These are phyloP conservation scores for Takakia lepidozioides DNA, from an alignment of 225 moss, liverwort and hornwort genomes.

Conservation along the genomic window DNA sequence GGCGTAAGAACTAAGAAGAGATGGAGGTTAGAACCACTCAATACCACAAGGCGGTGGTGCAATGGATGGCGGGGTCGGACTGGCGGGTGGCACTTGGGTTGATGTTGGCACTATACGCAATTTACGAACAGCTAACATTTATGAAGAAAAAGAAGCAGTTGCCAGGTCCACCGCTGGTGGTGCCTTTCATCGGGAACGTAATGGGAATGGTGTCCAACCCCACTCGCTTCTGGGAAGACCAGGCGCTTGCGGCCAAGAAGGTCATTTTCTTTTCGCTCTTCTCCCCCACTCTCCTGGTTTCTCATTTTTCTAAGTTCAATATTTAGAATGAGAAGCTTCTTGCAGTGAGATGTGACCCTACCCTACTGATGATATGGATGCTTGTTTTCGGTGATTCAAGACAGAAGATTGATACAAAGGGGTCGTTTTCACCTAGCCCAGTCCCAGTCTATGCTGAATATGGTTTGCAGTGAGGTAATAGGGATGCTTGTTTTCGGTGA, in stretches of 20 bases:
- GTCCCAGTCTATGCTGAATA: not conserved
- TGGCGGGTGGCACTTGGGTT: slow-evolving; percentile 53
- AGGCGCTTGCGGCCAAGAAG: slow-evolving; percentile 57
- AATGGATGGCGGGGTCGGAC: too few species aligned
- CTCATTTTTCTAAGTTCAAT: too few species aligned
- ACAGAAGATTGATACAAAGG: not conserved
- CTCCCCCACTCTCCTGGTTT: too few species aligned
- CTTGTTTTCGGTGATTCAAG: not conserved
- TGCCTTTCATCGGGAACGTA: slow-evolving; percentile 70
- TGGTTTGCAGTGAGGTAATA: not conserved
- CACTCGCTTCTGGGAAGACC: slow-evolving; percentile 66
- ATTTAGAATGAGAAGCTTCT: too few species aligned
- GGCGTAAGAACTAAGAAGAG: too few species aligned
- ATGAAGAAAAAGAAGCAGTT: slow-evolving; percentile 56
- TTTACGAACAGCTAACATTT: slow-evolving; percentile 68
- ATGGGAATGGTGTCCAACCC: slow-evolving; percentile 65
- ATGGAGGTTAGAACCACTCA: too few species aligned
- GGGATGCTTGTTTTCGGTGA: not conserved
- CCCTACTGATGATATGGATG: not conserved
- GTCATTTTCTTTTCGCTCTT: too few species aligned
- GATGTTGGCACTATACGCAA: slow-evolving; percentile 23
- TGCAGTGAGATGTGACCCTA: too few species aligned
- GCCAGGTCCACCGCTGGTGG: slow-evolving; percentile 67
- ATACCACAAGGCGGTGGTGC: too few species aligned
- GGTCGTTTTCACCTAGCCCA: not conserved